A percentile compares a stretch with the other conserved stretches of the same genome.
These are phyloP conservation scores for Nakazawaea ishiwadae DNA, from an alignment of 805 yeast genomes.

Conservation along the genomic window DNA sequence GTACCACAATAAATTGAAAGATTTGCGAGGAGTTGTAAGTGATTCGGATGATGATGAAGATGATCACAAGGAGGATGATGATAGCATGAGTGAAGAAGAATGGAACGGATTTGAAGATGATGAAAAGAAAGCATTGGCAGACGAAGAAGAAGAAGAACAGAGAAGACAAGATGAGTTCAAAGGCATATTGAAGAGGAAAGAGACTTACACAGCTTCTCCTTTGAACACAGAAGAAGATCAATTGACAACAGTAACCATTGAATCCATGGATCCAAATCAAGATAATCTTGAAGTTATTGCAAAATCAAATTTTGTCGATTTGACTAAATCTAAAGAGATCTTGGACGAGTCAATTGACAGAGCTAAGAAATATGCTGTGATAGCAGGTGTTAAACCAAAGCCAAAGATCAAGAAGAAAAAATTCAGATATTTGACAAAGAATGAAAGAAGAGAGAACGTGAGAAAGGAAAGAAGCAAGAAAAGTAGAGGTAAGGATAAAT, in stretches of 20 bases:
- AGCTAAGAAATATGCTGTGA: conserved; percentile 79
- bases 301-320: conserved; percentile 64
- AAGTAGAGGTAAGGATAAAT: conserved; percentile 1
- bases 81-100: conserved; percentile 29
- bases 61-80: conserved; percentile 20
- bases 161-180: conserved; percentile 12
- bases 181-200: conserved; percentile 44
- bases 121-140: conserved; percentile 28
- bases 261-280: conserved; percentile 45
- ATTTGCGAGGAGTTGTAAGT: conserved; percentile 17
- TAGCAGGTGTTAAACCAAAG: conserved; percentile 27
- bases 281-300: conserved; percentile 41
- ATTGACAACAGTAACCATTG: conserved; percentile 50
- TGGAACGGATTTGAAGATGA: conserved; percentile 15
- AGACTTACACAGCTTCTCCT: conserved; percentile 23
- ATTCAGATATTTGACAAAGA: conserved; percentile 81
- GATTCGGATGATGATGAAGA: conserved; percentile 24
- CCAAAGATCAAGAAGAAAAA: conserved; percentile 59
- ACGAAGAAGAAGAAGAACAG: conserved; percentile 15
- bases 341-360: conserved; percentile 68
- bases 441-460: conserved; percentile 60
- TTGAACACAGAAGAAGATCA: conserved; percentile 28
- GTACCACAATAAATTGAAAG: conserved; percentile 43
- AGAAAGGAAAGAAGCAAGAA: conserved; percentile 36
- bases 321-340: conserved; percentile 62